Conservation (phyloP, 2,329 filamentous ascomycete genomes). For the Sphaerulina populicola region DNA sequence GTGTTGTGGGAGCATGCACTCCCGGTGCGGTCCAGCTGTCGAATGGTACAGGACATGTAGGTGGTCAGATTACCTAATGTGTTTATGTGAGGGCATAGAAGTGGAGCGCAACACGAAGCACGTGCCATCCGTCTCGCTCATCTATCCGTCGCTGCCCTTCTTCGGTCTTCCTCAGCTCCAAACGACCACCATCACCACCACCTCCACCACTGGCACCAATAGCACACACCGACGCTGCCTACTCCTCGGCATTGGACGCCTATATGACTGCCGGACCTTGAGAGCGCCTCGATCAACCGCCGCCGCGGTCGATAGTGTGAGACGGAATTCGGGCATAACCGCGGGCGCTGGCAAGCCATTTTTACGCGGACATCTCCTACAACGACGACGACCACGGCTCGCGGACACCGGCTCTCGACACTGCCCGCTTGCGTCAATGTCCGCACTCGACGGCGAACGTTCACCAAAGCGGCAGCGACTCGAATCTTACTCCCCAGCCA, state of each 20-base stretch:
- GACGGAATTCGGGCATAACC: neutral
- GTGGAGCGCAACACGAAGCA: no score
- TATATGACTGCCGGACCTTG: conserved; percentile 1
- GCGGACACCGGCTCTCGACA: conserved; percentile 1
- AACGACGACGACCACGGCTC: neutral
- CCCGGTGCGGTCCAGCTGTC: neutral
- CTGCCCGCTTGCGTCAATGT: conserved; percentile 22
- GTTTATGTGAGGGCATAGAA: neutral
- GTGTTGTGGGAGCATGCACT: neutral
- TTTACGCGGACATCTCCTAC: conserved; percentile 12
- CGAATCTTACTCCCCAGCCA: conserved; percentile 39
- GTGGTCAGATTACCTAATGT: neutral
- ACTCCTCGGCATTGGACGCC: neutral
- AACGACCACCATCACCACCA: neutral
- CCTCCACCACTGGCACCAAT: neutral
- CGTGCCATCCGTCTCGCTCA: no score
- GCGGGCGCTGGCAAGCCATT: conserved; percentile 8
- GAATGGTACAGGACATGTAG: neutral
- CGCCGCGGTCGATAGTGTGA: conserved; percentile 1
- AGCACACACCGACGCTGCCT: neutral
- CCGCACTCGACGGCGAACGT: conserved; percentile 26
- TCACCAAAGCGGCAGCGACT: conserved; percentile 33
- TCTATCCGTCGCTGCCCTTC: neutral
- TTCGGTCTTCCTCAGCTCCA: neutral
- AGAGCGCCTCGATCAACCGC: conserved; percentile 1